These are phyloP conservation scores for Limtongia smithiae DNA, from an alignment of 805 yeast species.

Conservation along the genomic window DNA sequence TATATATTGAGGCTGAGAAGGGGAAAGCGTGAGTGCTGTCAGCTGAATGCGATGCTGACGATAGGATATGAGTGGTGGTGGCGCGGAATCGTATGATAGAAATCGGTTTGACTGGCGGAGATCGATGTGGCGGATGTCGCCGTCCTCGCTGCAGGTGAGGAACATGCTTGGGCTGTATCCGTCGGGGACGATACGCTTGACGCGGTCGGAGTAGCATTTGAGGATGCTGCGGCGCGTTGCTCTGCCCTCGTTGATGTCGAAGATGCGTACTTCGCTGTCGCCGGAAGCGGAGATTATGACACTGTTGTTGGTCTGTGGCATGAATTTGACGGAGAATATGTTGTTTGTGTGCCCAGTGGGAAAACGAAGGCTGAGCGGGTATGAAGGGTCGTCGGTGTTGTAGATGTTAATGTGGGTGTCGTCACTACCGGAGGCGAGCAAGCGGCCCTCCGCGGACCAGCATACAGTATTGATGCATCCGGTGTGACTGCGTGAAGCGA, in stretches of 20 bases:
- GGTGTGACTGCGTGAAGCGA: slow-evolving; percentile 11
- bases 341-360: slow-evolving; percentile 27
- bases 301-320: slow-evolving; percentile 24
- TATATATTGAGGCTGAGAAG: slow-evolving; percentile 26
- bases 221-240: slow-evolving; percentile 4
- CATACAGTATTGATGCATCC: slow-evolving; percentile 28
- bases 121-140: slow-evolving; percentile 27
- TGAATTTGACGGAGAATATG: slow-evolving; percentile 26
- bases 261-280: slow-evolving; percentile 23
- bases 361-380: slow-evolving; percentile 19
- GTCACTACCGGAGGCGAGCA: slow-evolving; percentile 28
- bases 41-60: slow-evolving; percentile 11
- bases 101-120: slow-evolving; percentile 20
- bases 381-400: slow-evolving; percentile 17
- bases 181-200: slow-evolving; percentile 8
- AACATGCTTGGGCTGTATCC: slow-evolving; percentile 12
- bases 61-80: slow-evolving; percentile 23
- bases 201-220: slow-evolving; percentile 20
- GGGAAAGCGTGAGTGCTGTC: slow-evolving; percentile 22
- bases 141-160: slow-evolving; percentile 23
- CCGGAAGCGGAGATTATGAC: slow-evolving; percentile 24
- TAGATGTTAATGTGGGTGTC: slow-evolving; percentile 27
- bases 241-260: slow-evolving; percentile 23
- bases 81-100: not conserved
- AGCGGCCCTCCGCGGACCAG: slow-evolving; percentile 28